Base-by-base conservation (phyloP, 2,329 filamentous ascomycete species). In the Cordyceps cateniannulata region DNA sequence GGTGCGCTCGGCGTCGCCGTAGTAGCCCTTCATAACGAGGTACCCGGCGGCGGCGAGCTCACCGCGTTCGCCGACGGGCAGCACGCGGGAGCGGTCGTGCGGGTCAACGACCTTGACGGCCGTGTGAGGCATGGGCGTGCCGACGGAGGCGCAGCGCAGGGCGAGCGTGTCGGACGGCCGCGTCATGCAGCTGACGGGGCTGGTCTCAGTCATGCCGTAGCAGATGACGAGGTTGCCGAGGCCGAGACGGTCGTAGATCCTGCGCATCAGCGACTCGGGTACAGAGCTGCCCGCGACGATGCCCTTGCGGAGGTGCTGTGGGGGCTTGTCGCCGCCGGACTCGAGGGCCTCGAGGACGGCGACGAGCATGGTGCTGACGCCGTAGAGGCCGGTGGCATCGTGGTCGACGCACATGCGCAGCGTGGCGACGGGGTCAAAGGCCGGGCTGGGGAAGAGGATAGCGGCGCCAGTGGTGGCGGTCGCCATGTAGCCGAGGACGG, bases 161-260 rank as follows among this genome's bases (percentile, higher is more conserved):
- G 82, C 81, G 3, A 91, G 77, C 0, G 90, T 86, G 69, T 96
- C 92, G 20, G 83, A 75, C 0, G 90, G 93, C 0, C 85, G 79
- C 0, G 93, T 96, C 92, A 96, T 96, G 65, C 84, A 85, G 78
- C 84, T 80, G 68, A 91, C 89, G 45, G 89, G 89, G 53, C 81
- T 83, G 1, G 93, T 97, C 75, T 97, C 93, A 1, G 93, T 97
- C 92, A 96, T 96, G 63, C 93, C 93, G 73, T 97, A 98, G 78
- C 93, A 96, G 65, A 96, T 97, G 0, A 93, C 93, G 24, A 98
- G 76, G 60, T 96, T 89, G 0, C 81, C 84, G 20, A 98, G 77
- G 53, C 95, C 95, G 9, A 98, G 79, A 1, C 78, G 81, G 25
- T 81, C 80, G 71, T 93, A 89, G 7, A 98, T 76, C 62, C 84